Evolutionary conservation across 202 grass and related monocot species (phyloP), one percentile per base, ranked within the genome.

Genomic region (Panicum virgatum): DNA sequence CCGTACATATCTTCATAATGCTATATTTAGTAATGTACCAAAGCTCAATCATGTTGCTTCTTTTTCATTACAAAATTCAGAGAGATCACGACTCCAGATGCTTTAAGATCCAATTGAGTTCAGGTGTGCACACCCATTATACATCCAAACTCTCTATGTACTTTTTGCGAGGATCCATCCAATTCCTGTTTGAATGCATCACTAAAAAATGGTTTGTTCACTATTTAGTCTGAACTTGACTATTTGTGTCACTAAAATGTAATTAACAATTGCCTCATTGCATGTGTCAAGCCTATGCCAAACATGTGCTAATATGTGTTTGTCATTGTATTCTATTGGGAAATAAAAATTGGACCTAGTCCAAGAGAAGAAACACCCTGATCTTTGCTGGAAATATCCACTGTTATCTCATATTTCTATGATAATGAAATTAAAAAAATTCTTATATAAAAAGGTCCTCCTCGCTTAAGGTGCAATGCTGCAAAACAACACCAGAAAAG

Each of bases 341-440:
- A n/a, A 68, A 39, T 48, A 60, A 13, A 54, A 22, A 61, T 69
- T 69, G 20, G 27, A 14, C 42, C 42, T 34, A 70, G 16, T 32
- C 6, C 64, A 62, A 53, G 15, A 52, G 13, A 57, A 76, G 43
- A 42, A 76, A 86, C 32, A 29, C 11, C 66, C n/a, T 50, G 26
- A 39, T 32, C 30, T 67, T 81, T 52, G 32, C 36, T 54, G 62
- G 65, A 81, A 81, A 71, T 36, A 70, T 45, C 81, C 23, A 62
- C 2, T 19, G 25, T 34, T 76, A 89, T 34, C 82, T 56, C 57
- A 54, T 12, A 69, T 57, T 54, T 76, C 63, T 84, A 11, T 51
- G 44, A 53, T 32, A n/a, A n/a, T n/a, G n/a, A n/a, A n/a, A n/a
- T n/a, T n/a, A n/a, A n/a, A n/a, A n/a, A n/a, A n/a, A n/a, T n/a